phyloP scores from a whole-genome alignment of 140 eudicot species.

The Stevia rebaudiana region DNA sequence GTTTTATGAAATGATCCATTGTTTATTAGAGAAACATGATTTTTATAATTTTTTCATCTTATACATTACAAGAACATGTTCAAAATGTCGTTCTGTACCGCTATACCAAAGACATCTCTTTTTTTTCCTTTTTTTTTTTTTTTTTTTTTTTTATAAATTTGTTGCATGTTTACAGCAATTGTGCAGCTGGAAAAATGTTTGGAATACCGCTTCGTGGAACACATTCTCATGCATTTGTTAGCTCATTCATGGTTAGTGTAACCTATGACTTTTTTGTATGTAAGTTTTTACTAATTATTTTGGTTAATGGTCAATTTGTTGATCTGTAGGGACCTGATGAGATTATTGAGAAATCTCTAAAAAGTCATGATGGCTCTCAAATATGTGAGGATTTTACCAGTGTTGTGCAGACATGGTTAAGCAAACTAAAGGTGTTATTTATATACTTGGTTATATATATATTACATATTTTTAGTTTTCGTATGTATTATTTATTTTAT shows the following conservation, averaged over 20 bases:
- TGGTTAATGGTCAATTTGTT: not conserved
- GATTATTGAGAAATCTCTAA: conserved; percentile 69
- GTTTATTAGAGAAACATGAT: not conserved
- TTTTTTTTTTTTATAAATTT: too few species aligned
- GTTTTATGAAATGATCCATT: not conserved
- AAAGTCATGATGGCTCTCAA: conserved; percentile 64
- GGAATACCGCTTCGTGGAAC: conserved; percentile 98
- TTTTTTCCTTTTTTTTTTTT: too few species aligned
- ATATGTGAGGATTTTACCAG: conserved; percentile 72
- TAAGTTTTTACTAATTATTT: not conserved
- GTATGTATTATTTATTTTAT: not conserved
- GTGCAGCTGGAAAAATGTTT: conserved; percentile 91
- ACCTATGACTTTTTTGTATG: conserved; percentile 1
- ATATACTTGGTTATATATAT: not conserved
- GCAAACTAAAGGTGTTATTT: conserved; percentile 69
- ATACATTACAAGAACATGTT: not conserved
- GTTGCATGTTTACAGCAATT: conserved; percentile 57
- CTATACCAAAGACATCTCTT: conserved; percentile 5
- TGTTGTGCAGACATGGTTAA: conserved; percentile 72
- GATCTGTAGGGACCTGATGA: conserved; percentile 79
- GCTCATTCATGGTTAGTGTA: conserved; percentile 85
- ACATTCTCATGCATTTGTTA: conserved; percentile 98
- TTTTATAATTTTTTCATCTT: not conserved
- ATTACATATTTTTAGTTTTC: not conserved
- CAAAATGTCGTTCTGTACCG: not conserved